Conservation (phyloP, 805 yeast genomes). For the Phaffomyces antillensis region DNA sequence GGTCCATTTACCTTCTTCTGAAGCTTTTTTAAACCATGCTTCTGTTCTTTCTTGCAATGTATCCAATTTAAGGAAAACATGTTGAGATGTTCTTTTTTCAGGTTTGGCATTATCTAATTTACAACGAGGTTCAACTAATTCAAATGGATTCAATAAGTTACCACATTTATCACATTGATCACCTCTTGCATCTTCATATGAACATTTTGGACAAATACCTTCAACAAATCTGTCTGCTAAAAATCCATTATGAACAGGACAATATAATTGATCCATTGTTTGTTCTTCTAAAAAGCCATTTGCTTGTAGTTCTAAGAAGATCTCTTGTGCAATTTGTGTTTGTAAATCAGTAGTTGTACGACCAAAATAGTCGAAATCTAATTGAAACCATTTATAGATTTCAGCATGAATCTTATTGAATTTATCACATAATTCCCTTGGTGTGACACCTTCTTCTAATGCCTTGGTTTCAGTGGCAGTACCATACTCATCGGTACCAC, state of each 20-base stretch:
- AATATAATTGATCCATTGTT: constrained; percentile 82
- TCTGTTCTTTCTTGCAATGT: constrained; percentile 72
- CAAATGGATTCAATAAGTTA: constrained; percentile 79
- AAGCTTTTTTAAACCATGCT: constrained; percentile 64
- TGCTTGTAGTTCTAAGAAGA: constrained; percentile 67
- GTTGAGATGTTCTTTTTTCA: constrained; percentile 72
- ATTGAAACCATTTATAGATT: constrained; percentile 95
- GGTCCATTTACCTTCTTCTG: constrained; percentile 81
- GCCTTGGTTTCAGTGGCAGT: constrained; percentile 99
- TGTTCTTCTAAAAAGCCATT: constrained; percentile 82
- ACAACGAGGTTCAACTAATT: constrained; percentile 91
- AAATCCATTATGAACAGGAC: constrained; percentile 84
- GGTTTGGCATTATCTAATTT: constrained; percentile 85
- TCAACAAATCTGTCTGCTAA: constrained; percentile 96
- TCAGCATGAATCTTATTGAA: constrained; percentile 80
- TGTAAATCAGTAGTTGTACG: constrained; percentile 90
- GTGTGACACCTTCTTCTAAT: constrained; percentile 84
- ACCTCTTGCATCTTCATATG: constrained; percentile 95
- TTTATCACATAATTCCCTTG: constrained; percentile 84
- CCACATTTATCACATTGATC: constrained; percentile 99
- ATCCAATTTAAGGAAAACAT: constrained; percentile 76
- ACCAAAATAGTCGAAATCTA: constrained; percentile 92
- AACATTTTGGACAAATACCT: constrained; percentile 95
- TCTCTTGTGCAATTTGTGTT: constrained; percentile 93
- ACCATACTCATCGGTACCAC: constrained; percentile 99